Percentiles rank a stretch among this genome's conserved stretches.
phyloP scores from a whole-genome alignment of 352 stramenopile genomes.

The Paralagenidium karlingii region DNA sequence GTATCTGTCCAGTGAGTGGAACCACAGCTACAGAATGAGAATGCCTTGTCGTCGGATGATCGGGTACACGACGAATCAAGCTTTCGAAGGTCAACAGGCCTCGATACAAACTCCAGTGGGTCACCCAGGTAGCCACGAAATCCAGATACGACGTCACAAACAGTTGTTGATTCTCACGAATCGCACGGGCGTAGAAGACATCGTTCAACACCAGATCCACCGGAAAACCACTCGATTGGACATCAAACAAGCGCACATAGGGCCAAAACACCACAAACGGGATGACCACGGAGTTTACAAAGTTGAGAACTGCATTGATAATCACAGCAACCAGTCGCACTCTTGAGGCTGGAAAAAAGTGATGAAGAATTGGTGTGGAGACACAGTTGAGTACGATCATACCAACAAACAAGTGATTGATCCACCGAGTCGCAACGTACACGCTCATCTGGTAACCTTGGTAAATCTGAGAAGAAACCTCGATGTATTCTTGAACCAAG shows the following conservation, averaged over 20 bases:
- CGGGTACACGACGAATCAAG: too few relatives aligned
- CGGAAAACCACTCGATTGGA: constrained; percentile 15
- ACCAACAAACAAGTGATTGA: constrained; percentile 8
- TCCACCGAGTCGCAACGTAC: constrained; percentile 4
- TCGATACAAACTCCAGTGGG: constrained; percentile 10
- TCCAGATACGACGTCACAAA: constrained; percentile 14
- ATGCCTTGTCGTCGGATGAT: too few relatives aligned
- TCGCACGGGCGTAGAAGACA: constrained; percentile 19
- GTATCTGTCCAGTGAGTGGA: too few relatives aligned
- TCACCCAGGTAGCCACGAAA: constrained; percentile 9
- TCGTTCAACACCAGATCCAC: constrained; percentile 23
- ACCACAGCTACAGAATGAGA: too few relatives aligned
- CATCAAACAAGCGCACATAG: constrained; percentile 16
- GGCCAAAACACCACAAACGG: constrained; percentile 17
- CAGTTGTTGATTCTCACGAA: constrained; percentile 28
- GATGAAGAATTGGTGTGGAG: constrained; percentile 11
- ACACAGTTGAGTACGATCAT: constrained; percentile 13
- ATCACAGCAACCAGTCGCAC: too few relatives aligned
- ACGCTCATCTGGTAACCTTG: constrained; percentile 6
- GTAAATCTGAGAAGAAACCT: constrained; percentile 3
- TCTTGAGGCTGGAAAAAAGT: too few relatives aligned
- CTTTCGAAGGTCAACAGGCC: too few relatives aligned
- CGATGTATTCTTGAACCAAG: constrained; percentile 1
- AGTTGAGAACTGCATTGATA: constrained; percentile 17
- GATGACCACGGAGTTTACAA: constrained; percentile 12